Evolutionary conservation across 108 stramenopile species (phyloP), one percentile per base, ranked within the genome.

Genomic region (Skeletonema potamos): DNA sequence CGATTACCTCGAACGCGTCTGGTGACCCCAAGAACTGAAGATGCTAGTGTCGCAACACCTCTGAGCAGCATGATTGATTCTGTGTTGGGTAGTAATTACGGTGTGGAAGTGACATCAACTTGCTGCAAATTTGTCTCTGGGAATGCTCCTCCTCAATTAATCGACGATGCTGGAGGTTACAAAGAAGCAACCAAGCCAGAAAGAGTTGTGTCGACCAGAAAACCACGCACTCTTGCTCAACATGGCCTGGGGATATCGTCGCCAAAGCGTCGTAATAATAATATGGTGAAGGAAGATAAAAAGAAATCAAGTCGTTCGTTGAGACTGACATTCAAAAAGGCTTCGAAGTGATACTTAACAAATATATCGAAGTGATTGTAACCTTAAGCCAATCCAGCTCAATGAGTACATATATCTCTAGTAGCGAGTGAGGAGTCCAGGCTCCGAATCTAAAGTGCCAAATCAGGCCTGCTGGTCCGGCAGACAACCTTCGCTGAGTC

Each of bases 31-130:
- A 64, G 0, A 20, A 56, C 54, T 3, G 66, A 67, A 56, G 56
- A 33, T 39, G 29, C 27, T 34, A 55, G 66, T 34, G 28, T 67
- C 26, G 60, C 60, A 36, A 41, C 39, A 41, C 39, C 39, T n/a
- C 18, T 24, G 32, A 33, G 37, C 20, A 22, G 3, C 54, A 26
- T 11, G 2, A 10, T 26, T 55, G 27, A 24, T 12, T 55, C 54
- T 27, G 27, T 27, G 11, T 6, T 55, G 24, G 51, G 51, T 13
- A 34, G 66, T 33, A 28, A 24, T 24, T 34, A 67, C 13, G 54
- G 66, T 27, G 48, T 34, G 11, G 54, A 67, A 24, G 54, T 54
- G 54, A 4, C 48, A 7, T 41, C 39, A n/a, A 4, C 13, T 4
- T 41, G 15, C 39, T 41, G 39, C 15, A 41, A n/a, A 15, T 41